Percentiles rank a stretch among this genome's conserved stretches.
These are phyloP conservation scores for Pseudopithomyces chartarum DNA, from an alignment of 2,329 filamentous ascomycete species.

Conservation along the genomic window DNA sequence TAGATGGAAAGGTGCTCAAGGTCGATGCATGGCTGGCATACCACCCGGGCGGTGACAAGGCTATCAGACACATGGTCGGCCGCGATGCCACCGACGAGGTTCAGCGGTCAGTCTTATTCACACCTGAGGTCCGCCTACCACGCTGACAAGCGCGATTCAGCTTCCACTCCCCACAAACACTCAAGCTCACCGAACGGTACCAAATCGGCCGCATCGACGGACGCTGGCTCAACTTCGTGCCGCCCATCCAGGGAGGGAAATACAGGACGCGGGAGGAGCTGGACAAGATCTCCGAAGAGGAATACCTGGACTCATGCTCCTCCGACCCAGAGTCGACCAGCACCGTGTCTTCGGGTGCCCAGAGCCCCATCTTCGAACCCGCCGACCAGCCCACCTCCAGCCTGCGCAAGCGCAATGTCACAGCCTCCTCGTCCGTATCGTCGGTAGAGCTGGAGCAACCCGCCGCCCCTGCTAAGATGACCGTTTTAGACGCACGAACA, in stretches of 20 bases:
- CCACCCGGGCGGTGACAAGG: slow-evolving; percentile 89
- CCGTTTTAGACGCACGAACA: slow-evolving; percentile 75
- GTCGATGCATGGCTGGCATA: slow-evolving; percentile 87
- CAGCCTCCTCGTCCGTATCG: slow-evolving; percentile 66
- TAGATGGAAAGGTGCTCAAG: slow-evolving; percentile 81
- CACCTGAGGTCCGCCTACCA: neutral
- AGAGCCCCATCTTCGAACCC: slow-evolving; percentile 65
- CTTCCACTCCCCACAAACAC: slow-evolving; percentile 80
- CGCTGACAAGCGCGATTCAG: slow-evolving; percentile 51
- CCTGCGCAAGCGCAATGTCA: slow-evolving; percentile 44
- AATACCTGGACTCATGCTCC: slow-evolving; percentile 21
- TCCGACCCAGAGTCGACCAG: slow-evolving; percentile 33
- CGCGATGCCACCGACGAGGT: slow-evolving; percentile 95
- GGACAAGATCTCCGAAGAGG: slow-evolving; percentile 41
- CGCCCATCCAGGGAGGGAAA: slow-evolving; percentile 87
- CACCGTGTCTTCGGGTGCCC: slow-evolving; percentile 57
- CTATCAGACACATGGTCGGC: slow-evolving; percentile 91
- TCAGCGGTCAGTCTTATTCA: slow-evolving; percentile 69
- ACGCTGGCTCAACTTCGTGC: slow-evolving; percentile 83
- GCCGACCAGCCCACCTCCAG: slow-evolving; percentile 45
- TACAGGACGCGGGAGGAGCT: slow-evolving; percentile 63
- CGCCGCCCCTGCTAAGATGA: slow-evolving; percentile 50
- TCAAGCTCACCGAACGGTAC: slow-evolving; percentile 77
- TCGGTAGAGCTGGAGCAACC: slow-evolving; percentile 52
- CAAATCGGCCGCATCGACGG: slow-evolving; percentile 83